Conservation (phyloP, 305 asterid species). For the Rubia peregrina region DNA sequence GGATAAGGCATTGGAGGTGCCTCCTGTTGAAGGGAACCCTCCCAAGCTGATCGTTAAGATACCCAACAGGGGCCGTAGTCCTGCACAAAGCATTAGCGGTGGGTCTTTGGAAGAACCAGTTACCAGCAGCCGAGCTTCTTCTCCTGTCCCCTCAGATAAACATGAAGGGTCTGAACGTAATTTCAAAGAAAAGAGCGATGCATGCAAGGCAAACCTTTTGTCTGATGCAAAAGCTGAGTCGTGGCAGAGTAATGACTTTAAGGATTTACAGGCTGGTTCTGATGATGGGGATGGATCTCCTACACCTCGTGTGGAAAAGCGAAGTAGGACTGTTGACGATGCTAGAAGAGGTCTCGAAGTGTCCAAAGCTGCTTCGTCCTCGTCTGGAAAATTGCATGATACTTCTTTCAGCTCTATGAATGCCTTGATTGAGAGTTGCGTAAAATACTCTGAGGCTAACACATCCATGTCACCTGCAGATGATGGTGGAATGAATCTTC, state of each 20-base stretch:
- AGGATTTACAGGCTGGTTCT: slow-evolving; percentile 38
- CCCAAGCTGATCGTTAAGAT: slow-evolving; percentile 58
- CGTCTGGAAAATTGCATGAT: slow-evolving; percentile 26
- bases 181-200: slow-evolving; percentile 36
- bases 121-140: slow-evolving; percentile 46
- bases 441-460: slow-evolving; percentile 33
- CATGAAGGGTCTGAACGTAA: slow-evolving; percentile 33
- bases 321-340: slow-evolving; percentile 28
- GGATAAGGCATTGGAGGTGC: slow-evolving; percentile 34
- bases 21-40: slow-evolving; percentile 35
- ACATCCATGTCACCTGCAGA: slow-evolving; percentile 30
- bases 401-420: slow-evolving; percentile 36
- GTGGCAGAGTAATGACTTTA: slow-evolving; percentile 36
- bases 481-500: slow-evolving; percentile 43
- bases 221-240: slow-evolving; percentile 33
- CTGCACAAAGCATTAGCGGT: slow-evolving; percentile 41
- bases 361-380: slow-evolving; percentile 24
- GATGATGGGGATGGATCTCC: slow-evolving; percentile 43
- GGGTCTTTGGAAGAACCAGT: slow-evolving; percentile 47
- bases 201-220: slow-evolving; percentile 21
- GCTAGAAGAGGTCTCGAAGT: slow-evolving; percentile 35
- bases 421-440: slow-evolving; percentile 42
- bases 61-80: slow-evolving; percentile 42
- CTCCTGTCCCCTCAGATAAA: slow-evolving; percentile 41
- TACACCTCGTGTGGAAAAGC: slow-evolving; percentile 38